Evolutionary conservation across 352 stramenopile species (phyloP).

Genomic region (Phytophthora gonapodyides): DNA sequence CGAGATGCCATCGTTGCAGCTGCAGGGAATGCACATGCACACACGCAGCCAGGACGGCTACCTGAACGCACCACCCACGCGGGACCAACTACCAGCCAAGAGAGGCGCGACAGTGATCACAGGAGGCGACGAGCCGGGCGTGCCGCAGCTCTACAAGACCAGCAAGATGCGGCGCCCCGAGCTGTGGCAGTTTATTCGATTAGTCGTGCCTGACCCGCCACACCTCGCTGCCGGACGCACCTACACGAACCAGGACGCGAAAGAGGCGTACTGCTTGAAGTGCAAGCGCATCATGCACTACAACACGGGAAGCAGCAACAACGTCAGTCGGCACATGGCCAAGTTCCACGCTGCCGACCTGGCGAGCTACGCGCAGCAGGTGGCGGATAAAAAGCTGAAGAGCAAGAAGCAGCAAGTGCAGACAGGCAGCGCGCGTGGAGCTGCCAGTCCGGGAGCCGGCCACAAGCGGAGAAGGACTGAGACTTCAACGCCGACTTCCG

Average conservation of each 20-base stretch:
- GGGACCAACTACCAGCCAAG: neutral
- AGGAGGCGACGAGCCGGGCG: constrained; percentile 19
- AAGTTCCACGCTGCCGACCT: constrained; percentile 53
- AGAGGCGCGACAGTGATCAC: constrained; percentile 10
- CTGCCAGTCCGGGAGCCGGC: neutral
- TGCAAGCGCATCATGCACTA: constrained; percentile 65
- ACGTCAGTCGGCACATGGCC: constrained; percentile 59
- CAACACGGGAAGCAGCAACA: constrained; percentile 61
- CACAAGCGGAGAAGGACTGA: constrained; percentile 34
- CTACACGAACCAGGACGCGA: constrained; percentile 61
- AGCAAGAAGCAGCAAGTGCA: constrained; percentile 29
- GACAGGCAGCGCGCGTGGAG: neutral
- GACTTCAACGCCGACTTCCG: constrained; percentile 3
- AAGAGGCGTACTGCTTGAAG: constrained; percentile 59
- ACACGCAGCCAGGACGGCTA: constrained; percentile 11
- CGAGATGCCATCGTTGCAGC: too few species aligned
- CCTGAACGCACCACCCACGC: neutral
- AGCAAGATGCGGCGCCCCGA: constrained; percentile 64
- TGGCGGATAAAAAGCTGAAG: constrained; percentile 42
- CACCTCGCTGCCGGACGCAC: constrained; percentile 41
- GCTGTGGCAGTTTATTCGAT: constrained; percentile 59
- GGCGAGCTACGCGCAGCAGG: constrained; percentile 44
- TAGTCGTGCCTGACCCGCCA: constrained; percentile 54
- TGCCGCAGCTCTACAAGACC: constrained; percentile 55
- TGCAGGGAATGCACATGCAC: neutral